Base-by-base conservation (phyloP, 83 land plant species). In the Thuja plicata region DNA sequence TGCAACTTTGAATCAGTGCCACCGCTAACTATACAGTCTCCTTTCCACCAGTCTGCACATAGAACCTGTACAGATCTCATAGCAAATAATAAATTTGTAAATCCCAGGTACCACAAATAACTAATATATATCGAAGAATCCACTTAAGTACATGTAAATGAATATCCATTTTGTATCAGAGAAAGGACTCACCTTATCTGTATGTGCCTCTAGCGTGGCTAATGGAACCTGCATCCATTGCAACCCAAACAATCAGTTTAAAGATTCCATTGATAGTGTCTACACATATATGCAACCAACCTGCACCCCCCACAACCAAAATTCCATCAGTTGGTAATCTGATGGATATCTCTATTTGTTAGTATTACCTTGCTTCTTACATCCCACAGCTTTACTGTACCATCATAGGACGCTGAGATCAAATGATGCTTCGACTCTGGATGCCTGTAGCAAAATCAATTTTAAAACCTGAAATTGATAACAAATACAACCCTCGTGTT, bases 341-440 rank as follows among this genome's bases (percentile, higher is more conserved):
- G 8, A 66, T 66, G n/a, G 10, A 27, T 70, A 86, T 80, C 48
- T 80, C 9, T 80, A 27, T 80, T 43, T 34, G 3, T 24, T 41
- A 10, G 46, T 24, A 50, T 84, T 92, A 97, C 98, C 90, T 93
- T 93, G 78, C 96, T 96, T 91, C 99, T 92, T 12, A 97, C 88
- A 89, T 97, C 99, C 99, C 99, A 97, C 43, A 97, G 73, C 93
- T 95, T 97, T 52, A 97, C 91, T 87, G 97, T 94, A 74, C 98
- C 98, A 91, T 97, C 99, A 93, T 94, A 91, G 30, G 98, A 96
- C 57, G 96, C 89, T 32, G 99, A 92, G 55, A 95, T 85, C 84
- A 97, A 89, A 91, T 97, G 99, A 82, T 91, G 92, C 89, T 91
- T 91, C 81, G 99, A 97, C 62, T 87, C 89, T 13, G 83, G 43